phyloP scores from a whole-genome alignment of 768 basidiomycete genomes.

The Flagelloscypha sp. region DNA sequence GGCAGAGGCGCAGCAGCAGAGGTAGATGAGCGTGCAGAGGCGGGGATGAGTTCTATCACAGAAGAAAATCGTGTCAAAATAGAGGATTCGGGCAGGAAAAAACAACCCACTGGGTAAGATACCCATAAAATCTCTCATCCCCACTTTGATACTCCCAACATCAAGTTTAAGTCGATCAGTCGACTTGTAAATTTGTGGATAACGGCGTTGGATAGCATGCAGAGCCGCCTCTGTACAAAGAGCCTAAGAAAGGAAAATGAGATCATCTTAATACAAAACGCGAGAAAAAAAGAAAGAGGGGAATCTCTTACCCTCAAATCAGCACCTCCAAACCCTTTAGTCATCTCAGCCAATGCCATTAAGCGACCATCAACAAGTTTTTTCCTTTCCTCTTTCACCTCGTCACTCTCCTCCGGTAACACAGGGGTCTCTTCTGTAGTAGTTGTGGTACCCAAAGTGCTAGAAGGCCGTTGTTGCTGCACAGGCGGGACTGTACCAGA shows the following conservation, averaged over 20 bases:
- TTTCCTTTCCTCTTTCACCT: constrained; percentile 20
- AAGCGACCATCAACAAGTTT: no score
- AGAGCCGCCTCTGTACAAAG: constrained; percentile 94
- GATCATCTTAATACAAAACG: constrained; percentile 6
- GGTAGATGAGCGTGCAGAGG: constrained; percentile 85
- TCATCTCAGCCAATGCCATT: constrained; percentile 70
- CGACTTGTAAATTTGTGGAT: constrained; percentile 96
- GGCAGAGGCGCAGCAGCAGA: constrained; percentile 83
- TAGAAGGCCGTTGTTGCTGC: no score
- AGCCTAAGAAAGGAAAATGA: constrained; percentile 41
- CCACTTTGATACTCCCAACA: constrained; percentile 77
- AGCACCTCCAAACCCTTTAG: constrained; percentile 97
- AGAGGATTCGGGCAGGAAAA: constrained; percentile 3
- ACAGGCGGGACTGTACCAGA: no score
- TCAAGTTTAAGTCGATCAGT: constrained; percentile 77
- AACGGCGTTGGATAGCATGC: constrained; percentile 91
- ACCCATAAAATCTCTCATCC: constrained; percentile 92
- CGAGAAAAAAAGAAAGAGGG: constrained; percentile 2
- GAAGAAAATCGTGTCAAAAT: constrained; percentile 3
- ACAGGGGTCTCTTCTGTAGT: constrained; percentile 10
- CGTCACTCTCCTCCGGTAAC: constrained; percentile 11
- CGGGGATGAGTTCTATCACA: constrained; percentile 78
- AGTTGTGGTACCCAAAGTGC: no score
- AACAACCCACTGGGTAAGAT: constrained; percentile 81
- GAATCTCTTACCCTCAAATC: constrained; percentile 77